These are phyloP conservation scores for Diplodia intermedia DNA, from an alignment of 2,329 filamentous ascomycete species.

Conservation along the genomic window DNA sequence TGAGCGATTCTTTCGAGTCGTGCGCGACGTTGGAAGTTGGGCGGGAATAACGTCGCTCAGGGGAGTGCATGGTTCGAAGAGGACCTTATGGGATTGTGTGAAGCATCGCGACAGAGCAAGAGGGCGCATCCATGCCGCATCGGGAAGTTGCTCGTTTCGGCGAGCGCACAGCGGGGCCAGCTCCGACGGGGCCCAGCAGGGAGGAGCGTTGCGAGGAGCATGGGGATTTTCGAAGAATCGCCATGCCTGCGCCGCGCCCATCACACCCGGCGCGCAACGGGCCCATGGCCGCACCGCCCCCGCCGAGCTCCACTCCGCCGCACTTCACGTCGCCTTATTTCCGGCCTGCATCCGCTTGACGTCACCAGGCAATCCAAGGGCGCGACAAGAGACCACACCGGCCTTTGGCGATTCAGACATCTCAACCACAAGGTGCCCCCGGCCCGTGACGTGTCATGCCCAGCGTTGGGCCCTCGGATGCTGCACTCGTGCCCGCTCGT, in stretches of 20 bases:
- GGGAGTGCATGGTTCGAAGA: constrained; percentile 8
- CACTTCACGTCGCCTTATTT: constrained; percentile 4
- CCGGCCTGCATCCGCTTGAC: constrained; percentile 10
- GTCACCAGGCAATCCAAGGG: background rate
- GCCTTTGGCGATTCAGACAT: constrained; percentile 11
- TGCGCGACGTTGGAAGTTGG: constrained; percentile 27
- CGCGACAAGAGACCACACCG: background rate
- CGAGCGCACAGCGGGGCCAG: constrained; percentile 19
- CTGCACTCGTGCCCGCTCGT: background rate
- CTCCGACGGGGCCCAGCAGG: constrained; percentile 19
- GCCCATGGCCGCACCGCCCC: background rate
- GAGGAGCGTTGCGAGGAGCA: background rate
- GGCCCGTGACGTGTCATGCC: constrained; percentile 24
- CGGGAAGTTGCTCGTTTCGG: constrained; percentile 17
- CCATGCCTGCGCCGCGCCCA: constrained; percentile 4
- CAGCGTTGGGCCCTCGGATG: background rate
- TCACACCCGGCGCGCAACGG: constrained; percentile 10
- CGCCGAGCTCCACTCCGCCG: background rate
- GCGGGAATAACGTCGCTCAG: constrained; percentile 15
- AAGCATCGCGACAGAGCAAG: background rate
- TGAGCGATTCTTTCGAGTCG: constrained; percentile 13
- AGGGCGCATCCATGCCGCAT: constrained; percentile 3
- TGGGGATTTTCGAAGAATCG: background rate
- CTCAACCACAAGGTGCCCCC: constrained; percentile 3
- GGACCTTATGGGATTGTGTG: background rate